These are phyloP conservation scores for Phanerochaete carnosa DNA, from an alignment of 768 basidiomycete species.

Conservation along the genomic window DNA sequence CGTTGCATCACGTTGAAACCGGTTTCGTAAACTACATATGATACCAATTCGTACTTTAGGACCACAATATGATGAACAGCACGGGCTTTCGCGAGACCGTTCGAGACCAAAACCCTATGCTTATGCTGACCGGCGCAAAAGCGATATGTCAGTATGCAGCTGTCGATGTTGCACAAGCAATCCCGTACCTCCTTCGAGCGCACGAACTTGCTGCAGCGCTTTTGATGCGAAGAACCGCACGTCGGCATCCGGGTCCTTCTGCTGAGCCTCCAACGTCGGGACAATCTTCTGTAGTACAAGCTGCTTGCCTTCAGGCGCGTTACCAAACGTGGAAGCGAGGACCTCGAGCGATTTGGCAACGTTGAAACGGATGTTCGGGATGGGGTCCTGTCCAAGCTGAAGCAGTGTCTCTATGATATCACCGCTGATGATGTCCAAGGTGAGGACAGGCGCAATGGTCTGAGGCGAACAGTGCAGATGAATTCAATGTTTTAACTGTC, in stretches of 20 bases:
- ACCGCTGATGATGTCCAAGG: constrained; percentile 74
- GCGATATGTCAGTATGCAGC: not conserved
- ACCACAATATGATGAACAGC: constrained; percentile 4
- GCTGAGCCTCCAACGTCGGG: constrained; percentile 83
- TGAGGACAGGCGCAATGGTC: constrained; percentile 94
- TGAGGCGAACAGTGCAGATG: constrained; percentile 29
- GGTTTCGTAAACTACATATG: constrained; percentile 4
- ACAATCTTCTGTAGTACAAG: constrained; percentile 72
- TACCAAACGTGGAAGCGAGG: constrained; percentile 68
- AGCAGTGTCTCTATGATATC: constrained; percentile 84
- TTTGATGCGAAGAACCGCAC: constrained; percentile 91
- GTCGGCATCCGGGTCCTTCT: constrained; percentile 90
- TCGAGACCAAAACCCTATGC: not conserved
- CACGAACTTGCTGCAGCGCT: constrained; percentile 61
- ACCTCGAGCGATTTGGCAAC: constrained; percentile 94
- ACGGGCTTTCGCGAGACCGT: not conserved
- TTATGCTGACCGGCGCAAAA: not conserved
- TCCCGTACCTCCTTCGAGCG: constrained; percentile 36
- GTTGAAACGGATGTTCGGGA: constrained; percentile 99
- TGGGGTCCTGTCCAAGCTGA: constrained; percentile 81
- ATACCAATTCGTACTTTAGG: constrained; percentile 4
- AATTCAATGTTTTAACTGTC: not conserved
- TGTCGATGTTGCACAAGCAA: not conserved
- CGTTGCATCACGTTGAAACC: not conserved
- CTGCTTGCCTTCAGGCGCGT: constrained; percentile 64